Percentiles rank a stretch among this genome's conserved stretches.
Evolutionary conservation across 306 rosid species (phyloP).

Genomic region (Quercus gilva): DNA sequence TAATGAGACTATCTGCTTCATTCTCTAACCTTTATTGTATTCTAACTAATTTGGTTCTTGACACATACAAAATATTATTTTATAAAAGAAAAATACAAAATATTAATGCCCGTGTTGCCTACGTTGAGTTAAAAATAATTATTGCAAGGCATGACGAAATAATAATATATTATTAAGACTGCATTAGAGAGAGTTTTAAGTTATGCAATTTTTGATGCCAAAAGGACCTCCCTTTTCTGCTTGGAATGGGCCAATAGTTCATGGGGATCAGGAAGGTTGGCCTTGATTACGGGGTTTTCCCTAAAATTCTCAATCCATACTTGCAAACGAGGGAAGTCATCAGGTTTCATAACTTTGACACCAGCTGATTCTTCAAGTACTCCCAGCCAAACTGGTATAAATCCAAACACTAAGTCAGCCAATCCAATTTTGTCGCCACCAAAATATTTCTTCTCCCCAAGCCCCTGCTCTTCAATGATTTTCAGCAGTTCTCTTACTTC

Average conservation of each 20-base stretch:
- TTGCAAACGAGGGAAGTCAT: slow-evolving; percentile 14
- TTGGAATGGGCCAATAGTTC: background rate
- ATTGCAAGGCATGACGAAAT: too few relatives aligned
- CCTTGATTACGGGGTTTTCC: slow-evolving; percentile 20
- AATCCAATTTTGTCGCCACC: slow-evolving; percentile 29
- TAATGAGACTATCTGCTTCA: too few relatives aligned
- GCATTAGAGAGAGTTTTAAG: too few relatives aligned
- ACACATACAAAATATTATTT: too few relatives aligned
- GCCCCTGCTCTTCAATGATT: slow-evolving; percentile 11
- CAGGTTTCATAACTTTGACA: slow-evolving; percentile 10
- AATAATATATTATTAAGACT: too few relatives aligned
- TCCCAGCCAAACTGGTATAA: slow-evolving; percentile 16
- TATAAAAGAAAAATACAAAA: too few relatives aligned
- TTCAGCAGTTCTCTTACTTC: slow-evolving; percentile 6
- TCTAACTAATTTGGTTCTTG: too few relatives aligned
- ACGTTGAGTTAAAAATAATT: too few relatives aligned
- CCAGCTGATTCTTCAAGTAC: slow-evolving; percentile 7
- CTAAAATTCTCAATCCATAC: slow-evolving; percentile 22
- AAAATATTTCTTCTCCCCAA: slow-evolving; percentile 16
- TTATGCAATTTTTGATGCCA: background rate
- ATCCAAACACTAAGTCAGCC: slow-evolving; percentile 22
- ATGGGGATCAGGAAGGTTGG: slow-evolving; percentile 16
- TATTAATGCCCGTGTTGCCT: too few relatives aligned
- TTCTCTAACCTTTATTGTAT: too few relatives aligned
- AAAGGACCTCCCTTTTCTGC: background rate